phyloP scores from a whole-genome alignment of 768 basidiomycete species.

The Amanita muscaria region DNA sequence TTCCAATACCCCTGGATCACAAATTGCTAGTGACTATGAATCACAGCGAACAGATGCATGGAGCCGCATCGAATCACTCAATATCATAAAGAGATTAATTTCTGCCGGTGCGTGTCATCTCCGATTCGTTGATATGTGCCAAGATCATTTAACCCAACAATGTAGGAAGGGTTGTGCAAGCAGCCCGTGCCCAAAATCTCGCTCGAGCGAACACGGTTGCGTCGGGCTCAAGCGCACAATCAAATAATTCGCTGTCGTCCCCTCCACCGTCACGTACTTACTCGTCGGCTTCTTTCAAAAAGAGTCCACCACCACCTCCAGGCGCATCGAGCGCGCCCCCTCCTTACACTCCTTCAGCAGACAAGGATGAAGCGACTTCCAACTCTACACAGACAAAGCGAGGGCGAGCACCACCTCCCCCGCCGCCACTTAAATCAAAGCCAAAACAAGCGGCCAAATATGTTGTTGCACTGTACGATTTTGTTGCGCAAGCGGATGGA shows the following conservation, averaged over 20 bases:
- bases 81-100: constrained; percentile 74
- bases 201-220: constrained; percentile 11
- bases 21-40: constrained; percentile 74
- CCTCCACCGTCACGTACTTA: constrained; percentile 27
- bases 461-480: constrained; percentile 93
- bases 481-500: constrained; percentile 88
- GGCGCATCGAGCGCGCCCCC: constrained; percentile 26
- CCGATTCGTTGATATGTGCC: background rate
- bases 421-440: constrained; percentile 86
- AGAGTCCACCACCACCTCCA: constrained; percentile 47
- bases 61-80: constrained; percentile 67
- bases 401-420: constrained; percentile 87
- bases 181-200: constrained; percentile 29
- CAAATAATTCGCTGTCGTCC: constrained; percentile 16
- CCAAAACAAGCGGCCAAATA: constrained; percentile 67
- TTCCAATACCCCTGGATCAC: constrained; percentile 49
- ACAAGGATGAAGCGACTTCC: constrained; percentile 19
- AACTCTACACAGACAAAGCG: constrained; percentile 61
- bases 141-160: background rate
- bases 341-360: constrained; percentile 19
- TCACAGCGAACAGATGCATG: constrained; percentile 77
- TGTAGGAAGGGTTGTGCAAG: constrained; percentile 61
- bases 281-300: constrained; percentile 35
- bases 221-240: background rate
- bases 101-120: constrained; percentile 62